phyloP scores from a whole-genome alignment of 495 filamentous ascomycete species.

The Annulohypoxylon bovei region DNA sequence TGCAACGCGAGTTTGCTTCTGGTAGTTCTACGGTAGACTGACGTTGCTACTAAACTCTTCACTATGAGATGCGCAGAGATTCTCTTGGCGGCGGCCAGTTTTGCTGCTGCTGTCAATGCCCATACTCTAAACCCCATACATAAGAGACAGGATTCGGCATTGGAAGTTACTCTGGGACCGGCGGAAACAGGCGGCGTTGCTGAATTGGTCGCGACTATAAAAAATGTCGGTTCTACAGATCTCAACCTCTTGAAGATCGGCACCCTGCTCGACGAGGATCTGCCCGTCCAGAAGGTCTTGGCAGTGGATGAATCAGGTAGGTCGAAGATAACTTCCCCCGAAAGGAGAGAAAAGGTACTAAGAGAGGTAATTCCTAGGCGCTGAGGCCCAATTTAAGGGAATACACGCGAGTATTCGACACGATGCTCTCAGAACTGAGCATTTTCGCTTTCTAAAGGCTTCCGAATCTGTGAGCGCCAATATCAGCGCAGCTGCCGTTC shows the following conservation, averaged over 20 bases:
- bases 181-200: slow-evolving; percentile 1
- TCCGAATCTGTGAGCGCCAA: slow-evolving; percentile 23
- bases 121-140: background rate
- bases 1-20: background rate
- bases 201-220: slow-evolving; percentile 29
- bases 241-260: slow-evolving; percentile 31
- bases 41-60: background rate
- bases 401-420: slow-evolving; percentile 29
- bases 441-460: slow-evolving; percentile 21
- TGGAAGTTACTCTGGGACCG: slow-evolving; percentile 27
- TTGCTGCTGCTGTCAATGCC: background rate
- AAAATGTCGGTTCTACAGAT: slow-evolving; percentile 21
- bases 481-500: slow-evolving; percentile 25
- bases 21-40: background rate
- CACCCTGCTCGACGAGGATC: slow-evolving; percentile 30
- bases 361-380: slow-evolving; percentile 5
- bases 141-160: background rate
- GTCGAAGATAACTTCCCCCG: background rate
- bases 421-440: slow-evolving; percentile 25
- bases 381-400: slow-evolving; percentile 23
- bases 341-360: background rate
- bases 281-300: slow-evolving; percentile 29
- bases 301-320: slow-evolving; percentile 26
- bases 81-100: slow-evolving; percentile 6
- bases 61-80: slow-evolving; percentile 12